Conservation (phyloP, 257 asterid species). For the Anisodus tanguticus region DNA sequence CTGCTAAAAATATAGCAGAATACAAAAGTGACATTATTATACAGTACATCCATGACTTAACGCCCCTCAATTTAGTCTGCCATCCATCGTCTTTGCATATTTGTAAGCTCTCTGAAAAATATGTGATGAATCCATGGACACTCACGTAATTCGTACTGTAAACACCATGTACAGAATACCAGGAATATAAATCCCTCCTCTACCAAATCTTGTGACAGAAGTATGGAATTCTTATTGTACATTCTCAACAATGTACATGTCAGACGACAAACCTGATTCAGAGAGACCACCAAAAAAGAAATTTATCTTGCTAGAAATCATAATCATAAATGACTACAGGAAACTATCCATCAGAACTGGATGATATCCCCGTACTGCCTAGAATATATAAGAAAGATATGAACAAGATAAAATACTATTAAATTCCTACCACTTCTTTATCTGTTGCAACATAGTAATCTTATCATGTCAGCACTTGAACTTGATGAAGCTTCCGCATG, state of each 20-base stretch:
- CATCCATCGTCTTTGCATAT: background rate
- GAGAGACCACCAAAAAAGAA: background rate
- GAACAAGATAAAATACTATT: too few relatives aligned
- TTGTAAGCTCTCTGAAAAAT: background rate
- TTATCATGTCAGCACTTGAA: background rate
- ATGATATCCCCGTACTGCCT: background rate
- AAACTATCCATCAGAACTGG: too few relatives aligned
- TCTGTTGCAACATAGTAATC: background rate
- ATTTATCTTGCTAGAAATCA: background rate
- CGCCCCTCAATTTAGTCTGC: background rate
- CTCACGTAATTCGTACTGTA: background rate
- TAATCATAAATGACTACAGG: too few relatives aligned
- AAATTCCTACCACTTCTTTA: background rate
- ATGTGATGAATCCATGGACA: background rate
- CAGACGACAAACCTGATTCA: background rate
- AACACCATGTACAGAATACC: too few relatives aligned
- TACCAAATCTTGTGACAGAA: too few relatives aligned
- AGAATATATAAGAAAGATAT: background rate
- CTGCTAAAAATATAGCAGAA: too few relatives aligned
- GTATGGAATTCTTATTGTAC: too few relatives aligned
- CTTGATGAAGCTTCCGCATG: slow-evolving; percentile 9
- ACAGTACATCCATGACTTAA: background rate
- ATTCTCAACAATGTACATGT: too few relatives aligned
- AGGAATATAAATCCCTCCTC: too few relatives aligned
- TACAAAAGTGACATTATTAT: background rate